Percentiles rank a stretch among this genome's conserved stretches.
Evolutionary conservation across 179 eudicot genomes (phyloP).

Genomic region (Heliamphora pulchella): DNA sequence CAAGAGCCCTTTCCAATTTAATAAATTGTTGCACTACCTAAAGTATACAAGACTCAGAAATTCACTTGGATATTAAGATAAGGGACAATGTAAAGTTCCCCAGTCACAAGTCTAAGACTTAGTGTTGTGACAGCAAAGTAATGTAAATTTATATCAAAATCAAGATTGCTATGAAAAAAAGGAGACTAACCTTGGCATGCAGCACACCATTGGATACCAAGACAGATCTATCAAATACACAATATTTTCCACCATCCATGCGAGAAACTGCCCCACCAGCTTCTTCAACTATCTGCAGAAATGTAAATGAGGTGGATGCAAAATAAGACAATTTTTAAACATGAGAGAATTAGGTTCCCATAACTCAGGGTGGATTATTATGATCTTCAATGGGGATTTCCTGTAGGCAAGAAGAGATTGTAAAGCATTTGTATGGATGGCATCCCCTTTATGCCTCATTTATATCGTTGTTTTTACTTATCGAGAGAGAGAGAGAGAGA

Average conservation of each 20-base stretch:
- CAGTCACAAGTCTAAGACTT: neutral
- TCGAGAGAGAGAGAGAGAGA: too few species aligned
- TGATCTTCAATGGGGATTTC: neutral
- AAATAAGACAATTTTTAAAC: neutral
- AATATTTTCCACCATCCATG: constrained; percentile 86
- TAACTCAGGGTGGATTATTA: neutral
- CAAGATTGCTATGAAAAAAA: neutral
- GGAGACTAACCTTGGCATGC: constrained; percentile 61
- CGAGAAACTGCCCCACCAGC: constrained; percentile 90
- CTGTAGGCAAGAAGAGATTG: constrained; percentile 10
- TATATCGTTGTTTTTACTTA: too few species aligned
- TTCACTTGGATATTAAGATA: neutral
- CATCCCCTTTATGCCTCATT: too few species aligned
- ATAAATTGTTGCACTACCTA: neutral
- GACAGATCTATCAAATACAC: constrained; percentile 88
- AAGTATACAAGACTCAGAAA: neutral
- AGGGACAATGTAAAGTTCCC: neutral
- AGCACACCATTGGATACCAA: constrained; percentile 74
- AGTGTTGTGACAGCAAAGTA: neutral
- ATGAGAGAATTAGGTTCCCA: neutral
- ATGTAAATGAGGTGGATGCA: neutral
- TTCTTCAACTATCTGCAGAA: constrained; percentile 89
- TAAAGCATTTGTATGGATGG: neutral
- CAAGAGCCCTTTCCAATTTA: too few species aligned
- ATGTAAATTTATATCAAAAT: neutral